Percentiles rank a stretch among this genome's conserved stretches.
phyloP scores from a whole-genome alignment of 345 rosid genomes.

The Syzygium grande region DNA sequence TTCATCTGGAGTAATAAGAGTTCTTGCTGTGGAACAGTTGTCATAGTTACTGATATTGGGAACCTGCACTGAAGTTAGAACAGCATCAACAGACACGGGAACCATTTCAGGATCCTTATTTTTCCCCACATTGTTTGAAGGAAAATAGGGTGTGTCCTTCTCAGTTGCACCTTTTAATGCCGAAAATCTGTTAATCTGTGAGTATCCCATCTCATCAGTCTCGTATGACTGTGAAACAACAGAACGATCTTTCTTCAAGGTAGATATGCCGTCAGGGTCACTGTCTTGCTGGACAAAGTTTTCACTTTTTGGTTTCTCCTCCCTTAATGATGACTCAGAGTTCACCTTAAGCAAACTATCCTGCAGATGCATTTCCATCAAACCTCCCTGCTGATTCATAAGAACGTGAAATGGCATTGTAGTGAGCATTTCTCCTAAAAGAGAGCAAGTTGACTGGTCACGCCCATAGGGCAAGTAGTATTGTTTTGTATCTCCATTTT shows the following conservation, averaged over 20 bases:
- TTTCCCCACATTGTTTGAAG: slow-evolving; percentile 9
- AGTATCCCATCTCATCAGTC: slow-evolving; percentile 25
- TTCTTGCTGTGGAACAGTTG: slow-evolving; percentile 26
- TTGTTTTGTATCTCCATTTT: slow-evolving; percentile 20
- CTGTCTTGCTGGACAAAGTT: not conserved
- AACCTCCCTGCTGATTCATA: slow-evolving; percentile 28
- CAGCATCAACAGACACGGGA: slow-evolving; percentile 31
- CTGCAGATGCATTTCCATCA: slow-evolving; percentile 12
- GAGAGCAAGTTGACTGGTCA: slow-evolving; percentile 26
- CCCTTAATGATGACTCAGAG: not conserved
- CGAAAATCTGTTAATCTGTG: slow-evolving; percentile 26
- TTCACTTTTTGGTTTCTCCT: not conserved
- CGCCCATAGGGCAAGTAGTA: slow-evolving; percentile 21
- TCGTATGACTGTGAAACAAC: slow-evolving; percentile 12
- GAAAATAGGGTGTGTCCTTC: not conserved
- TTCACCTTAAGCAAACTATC: not conserved
- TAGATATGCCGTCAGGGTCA: slow-evolving; percentile 20
- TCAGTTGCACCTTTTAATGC: slow-evolving; percentile 18
- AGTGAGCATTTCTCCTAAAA: slow-evolving; percentile 21
- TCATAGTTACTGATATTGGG: slow-evolving; percentile 38
- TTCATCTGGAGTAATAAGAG: slow-evolving; percentile 23
- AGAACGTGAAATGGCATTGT: slow-evolving; percentile 28
- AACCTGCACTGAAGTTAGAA: slow-evolving; percentile 19
- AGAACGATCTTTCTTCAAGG: slow-evolving; percentile 10
- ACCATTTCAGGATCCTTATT: slow-evolving; percentile 23